A percentile compares a stretch with the other conserved stretches of the same genome.
phyloP scores from a whole-genome alignment of 345 rosid species.

The Ceriops decandra region DNA sequence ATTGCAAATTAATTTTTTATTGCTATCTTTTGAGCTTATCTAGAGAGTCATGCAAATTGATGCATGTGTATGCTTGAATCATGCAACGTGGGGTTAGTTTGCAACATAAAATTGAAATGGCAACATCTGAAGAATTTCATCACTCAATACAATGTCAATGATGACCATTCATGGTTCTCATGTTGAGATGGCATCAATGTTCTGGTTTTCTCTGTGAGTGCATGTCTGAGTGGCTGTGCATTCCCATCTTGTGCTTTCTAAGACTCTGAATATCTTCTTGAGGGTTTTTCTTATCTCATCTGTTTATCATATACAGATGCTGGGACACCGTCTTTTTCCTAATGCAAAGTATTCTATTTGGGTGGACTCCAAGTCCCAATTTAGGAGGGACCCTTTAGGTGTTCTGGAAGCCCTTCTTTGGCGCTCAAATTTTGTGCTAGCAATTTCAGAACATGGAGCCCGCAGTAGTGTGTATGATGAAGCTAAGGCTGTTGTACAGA shows the following conservation, averaged over 20 bases:
- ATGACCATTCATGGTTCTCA: constrained; percentile 1
- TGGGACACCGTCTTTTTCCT: constrained; percentile 89
- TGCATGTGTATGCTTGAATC: background rate
- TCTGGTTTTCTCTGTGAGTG: background rate
- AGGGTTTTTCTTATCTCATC: constrained; percentile 10
- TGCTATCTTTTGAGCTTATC: too few species aligned
- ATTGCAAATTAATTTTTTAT: too few species aligned
- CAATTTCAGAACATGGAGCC: constrained; percentile 96
- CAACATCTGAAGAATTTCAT: background rate
- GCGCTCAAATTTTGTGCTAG: constrained; percentile 80
- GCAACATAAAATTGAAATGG: too few species aligned
- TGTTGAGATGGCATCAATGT: background rate
- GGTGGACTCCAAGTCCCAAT: constrained; percentile 98
- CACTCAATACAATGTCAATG: background rate
- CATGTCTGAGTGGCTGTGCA: background rate
- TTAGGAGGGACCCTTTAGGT: constrained; percentile 91
- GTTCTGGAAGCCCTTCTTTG: constrained; percentile 88
- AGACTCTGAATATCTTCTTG: constrained; percentile 3
- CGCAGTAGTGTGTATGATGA: constrained; percentile 92
- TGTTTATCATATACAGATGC: constrained; percentile 53
- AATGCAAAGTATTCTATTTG: constrained; percentile 73
- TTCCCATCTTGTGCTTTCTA: constrained; percentile 1
- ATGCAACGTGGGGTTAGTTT: background rate
- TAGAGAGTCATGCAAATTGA: too few species aligned
- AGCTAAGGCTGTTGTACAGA: constrained; percentile 80